A percentile compares a stretch with the other conserved stretches of the same genome.
Conservation (phyloP, 1,139 yeast species). For the Debaryomyces robertsiae region DNA sequence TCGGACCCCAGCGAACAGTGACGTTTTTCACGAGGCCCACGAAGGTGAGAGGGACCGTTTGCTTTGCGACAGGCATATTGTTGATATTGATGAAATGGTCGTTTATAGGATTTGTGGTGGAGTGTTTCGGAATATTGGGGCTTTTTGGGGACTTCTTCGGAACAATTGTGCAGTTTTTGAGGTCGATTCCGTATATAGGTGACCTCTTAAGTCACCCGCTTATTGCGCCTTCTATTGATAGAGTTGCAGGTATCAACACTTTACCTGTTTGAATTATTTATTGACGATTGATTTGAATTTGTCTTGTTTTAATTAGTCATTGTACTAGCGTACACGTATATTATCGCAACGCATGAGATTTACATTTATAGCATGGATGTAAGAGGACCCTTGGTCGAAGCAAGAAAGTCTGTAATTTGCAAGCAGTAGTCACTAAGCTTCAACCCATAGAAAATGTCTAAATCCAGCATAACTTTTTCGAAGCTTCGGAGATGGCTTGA, state of each 20-base stretch:
- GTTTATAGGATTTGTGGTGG: slow-evolving; percentile 81
- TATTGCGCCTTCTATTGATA: slow-evolving; percentile 70
- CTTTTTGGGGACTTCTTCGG: slow-evolving; percentile 92
- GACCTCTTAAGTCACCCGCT: slow-evolving; percentile 79
- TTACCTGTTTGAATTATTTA: slow-evolving; percentile 36
- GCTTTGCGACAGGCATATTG: slow-evolving; percentile 72
- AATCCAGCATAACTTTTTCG: slow-evolving; percentile 14
- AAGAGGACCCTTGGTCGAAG: too few relatives aligned
- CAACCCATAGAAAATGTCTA: slow-evolving; percentile 21
- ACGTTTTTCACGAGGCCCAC: slow-evolving; percentile 85
- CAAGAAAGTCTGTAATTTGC: slow-evolving; percentile 14
- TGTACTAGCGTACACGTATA: background rate
- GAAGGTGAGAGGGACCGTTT: slow-evolving; percentile 82
- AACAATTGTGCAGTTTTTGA: slow-evolving; percentile 82
- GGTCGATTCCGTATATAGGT: slow-evolving; percentile 88
- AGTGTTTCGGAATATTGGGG: slow-evolving; percentile 83
- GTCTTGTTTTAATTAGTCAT: too few relatives aligned
- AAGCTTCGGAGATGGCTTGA: slow-evolving; percentile 8
- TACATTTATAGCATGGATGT: slow-evolving; percentile 9
- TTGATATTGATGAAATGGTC: slow-evolving; percentile 77
- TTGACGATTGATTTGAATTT: background rate
- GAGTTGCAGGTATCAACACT: slow-evolving; percentile 49
- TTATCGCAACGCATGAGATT: background rate
- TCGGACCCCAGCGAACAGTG: slow-evolving; percentile 84
- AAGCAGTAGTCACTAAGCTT: slow-evolving; percentile 17